Conservation (phyloP, 2,329 filamentous ascomycete species). For the Elsinoe arachidis region DNA sequence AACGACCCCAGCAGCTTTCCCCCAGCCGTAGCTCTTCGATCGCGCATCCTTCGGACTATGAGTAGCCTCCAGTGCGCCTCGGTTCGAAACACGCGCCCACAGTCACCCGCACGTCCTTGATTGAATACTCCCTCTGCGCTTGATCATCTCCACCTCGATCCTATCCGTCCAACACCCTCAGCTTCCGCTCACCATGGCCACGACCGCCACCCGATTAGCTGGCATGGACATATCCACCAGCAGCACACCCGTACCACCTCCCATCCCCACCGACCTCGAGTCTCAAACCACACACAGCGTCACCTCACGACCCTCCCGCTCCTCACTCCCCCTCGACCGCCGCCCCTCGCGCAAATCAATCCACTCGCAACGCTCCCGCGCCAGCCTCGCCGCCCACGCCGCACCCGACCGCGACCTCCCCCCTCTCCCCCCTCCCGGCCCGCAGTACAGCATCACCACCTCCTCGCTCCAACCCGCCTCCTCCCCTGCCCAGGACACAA, state of each 20-base stretch:
- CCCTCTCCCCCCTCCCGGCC: conserved; percentile 20
- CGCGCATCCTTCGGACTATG: too few relatives aligned
- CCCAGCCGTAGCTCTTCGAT: too few relatives aligned
- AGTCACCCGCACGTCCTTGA: too few relatives aligned
- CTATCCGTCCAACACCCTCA: background rate
- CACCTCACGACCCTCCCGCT: conserved; percentile 22
- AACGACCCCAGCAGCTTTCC: too few relatives aligned
- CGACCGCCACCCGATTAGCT: conserved; percentile 14
- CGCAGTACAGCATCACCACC: conserved; percentile 11
- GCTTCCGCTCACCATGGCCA: conserved; percentile 16
- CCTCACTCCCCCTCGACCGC: conserved; percentile 27
- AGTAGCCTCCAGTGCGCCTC: too few relatives aligned
- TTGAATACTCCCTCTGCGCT: too few relatives aligned
- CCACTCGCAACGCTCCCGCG: conserved; percentile 24
- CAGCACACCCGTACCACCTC: conserved; percentile 18
- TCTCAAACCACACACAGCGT: conserved; percentile 15
- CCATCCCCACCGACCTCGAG: conserved; percentile 17
- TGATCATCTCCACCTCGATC: too few relatives aligned
- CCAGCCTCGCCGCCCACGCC: conserved; percentile 18
- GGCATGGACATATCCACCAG: conserved; percentile 15
- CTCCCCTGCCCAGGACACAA: background rate
- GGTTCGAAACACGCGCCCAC: too few relatives aligned
- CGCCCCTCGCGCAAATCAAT: conserved; percentile 24
- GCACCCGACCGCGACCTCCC: conserved; percentile 23
- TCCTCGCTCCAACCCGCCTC: conserved; percentile 6